Evolutionary conservation across 1,139 yeast species (phyloP), one percentile per base, ranked within the genome.

Genomic region (Geotrichum europaeum): DNA sequence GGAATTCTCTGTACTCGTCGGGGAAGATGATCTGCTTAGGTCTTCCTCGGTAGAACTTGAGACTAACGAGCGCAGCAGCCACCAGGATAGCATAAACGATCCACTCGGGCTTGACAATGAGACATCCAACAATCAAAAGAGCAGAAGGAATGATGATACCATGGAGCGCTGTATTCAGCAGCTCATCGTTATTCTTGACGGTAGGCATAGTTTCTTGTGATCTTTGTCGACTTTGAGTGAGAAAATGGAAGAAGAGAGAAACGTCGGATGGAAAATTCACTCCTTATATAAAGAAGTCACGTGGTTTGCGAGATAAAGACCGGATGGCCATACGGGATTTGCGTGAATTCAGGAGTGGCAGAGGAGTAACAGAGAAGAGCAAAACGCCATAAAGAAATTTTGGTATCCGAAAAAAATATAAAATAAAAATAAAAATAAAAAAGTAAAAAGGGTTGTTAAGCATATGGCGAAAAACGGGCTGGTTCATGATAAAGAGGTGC

Each of bases 1-100:
- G 94, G 79, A 89, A 91, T 70, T 87, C 82, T 70, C 82, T 85
- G 74, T 84, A 89, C 62, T 81, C 80, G 65, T 82, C 86, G 50
- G 85, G 83, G 67, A 80, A 80, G 67, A 87, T 80, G 15, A 84
- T 84, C 54, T 83, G 81, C 60, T 78, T 58, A 13, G 65, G 53
- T 51, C 60, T 58, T 22, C 74, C 74, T n/a, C 76, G 64, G 60
- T 63, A 68, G 53, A 72, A 64, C 64, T 73, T 73, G 62, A 65
- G 63, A 6, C 63, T 65, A 15, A 68, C 70, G 43, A 73, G 65
- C 13, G 62, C 45, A 3, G 64, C 34, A 9, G 73, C 72, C 5
- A 66, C 58, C 5, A 64, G 55, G 22, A 70, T 50, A 12, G 71
- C 69, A 61, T 72, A 69, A 20, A 57, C 57, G 30, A 65, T 51